Evolutionary conservation across 495 filamentous ascomycete genomes (phyloP), one percentile per base, ranked within the genome.

Genomic region (Penicillium manginii): DNA sequence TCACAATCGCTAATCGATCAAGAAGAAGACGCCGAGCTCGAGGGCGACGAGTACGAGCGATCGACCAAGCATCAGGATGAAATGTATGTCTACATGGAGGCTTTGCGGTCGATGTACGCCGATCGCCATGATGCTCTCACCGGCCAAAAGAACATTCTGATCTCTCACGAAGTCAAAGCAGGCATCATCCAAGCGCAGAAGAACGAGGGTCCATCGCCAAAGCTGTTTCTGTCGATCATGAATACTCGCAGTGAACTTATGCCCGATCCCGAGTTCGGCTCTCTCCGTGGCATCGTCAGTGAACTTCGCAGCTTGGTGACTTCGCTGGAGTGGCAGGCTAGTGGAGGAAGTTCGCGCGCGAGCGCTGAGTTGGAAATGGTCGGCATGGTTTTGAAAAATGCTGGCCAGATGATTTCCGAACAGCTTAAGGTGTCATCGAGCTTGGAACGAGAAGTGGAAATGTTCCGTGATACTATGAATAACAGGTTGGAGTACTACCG

Each of bases 41-140:
- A 92, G 39, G 93, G 94, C 33, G 85, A 97, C 21, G 93, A 97
- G 69, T 96, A 94, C 59, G 90, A 92, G 58, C 83, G 88, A 15
- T 94, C 93, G 2, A 93, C 90, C 0, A 91, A 90, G 68, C 80
- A 88, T 42, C 93, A 97, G 70, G 92, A 96, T 56, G 80, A 90
- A 59, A 86, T 96, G 35, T 90, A 91, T 73, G 89, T 89, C 17
- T 96, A 93, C 67, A 86, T 93, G 59, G 83, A 91, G 58, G 88
- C 84, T 15, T 75, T 97, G 31, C 79, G 91, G 52, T 85, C 87
- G 0, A 78, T 89, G 54, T 82, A 93, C 50, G 87, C 90, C 12
- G 92, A 97, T 71, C 86, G 92, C 19, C 83, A 91, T 54, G 85
- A 89, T 58, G 80, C 85, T 18, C 71, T 97, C 7, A 88, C 88